Conservation (phyloP, 441 rosid species). For the Erysimum pusillum region DNA sequence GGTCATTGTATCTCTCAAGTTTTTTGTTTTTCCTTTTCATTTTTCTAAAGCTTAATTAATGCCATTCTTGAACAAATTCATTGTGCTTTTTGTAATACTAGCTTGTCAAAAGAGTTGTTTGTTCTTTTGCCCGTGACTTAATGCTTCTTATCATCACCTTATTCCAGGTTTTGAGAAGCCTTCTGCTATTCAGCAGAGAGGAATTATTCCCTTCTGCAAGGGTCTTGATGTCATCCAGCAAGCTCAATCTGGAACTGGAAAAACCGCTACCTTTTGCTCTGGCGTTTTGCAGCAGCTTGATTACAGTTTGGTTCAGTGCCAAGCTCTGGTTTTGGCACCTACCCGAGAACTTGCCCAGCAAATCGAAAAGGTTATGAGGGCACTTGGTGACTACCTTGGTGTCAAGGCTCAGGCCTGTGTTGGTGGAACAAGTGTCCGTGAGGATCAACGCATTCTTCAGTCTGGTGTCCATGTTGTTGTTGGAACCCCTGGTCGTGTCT, state of each 20-base stretch:
- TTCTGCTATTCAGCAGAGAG: conserved; percentile 55
- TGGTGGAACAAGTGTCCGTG: conserved; percentile 60
- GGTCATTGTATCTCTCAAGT: background rate
- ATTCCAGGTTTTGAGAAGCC: conserved; percentile 55
- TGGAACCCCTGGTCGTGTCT: conserved; percentile 57
- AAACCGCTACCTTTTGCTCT: conserved; percentile 55
- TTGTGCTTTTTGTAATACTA: conserved; percentile 1
- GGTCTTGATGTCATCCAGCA: conserved; percentile 56
- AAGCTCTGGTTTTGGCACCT: conserved; percentile 52
- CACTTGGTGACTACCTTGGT: conserved; percentile 53
- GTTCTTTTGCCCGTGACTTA: background rate
- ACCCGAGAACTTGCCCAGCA: conserved; percentile 57
- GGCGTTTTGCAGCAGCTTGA: conserved; percentile 56
- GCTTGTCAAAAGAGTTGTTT: background rate
- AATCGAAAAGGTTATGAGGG: conserved; percentile 56
- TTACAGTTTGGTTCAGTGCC: conserved; percentile 47
- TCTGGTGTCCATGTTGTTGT: conserved; percentile 55
- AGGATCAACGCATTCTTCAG: conserved; percentile 52
- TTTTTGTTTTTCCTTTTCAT: background rate
- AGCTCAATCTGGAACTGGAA: conserved; percentile 56
- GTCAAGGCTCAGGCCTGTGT: conserved; percentile 59
- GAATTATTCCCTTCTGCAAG: conserved; percentile 52
- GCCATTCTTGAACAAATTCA: background rate
- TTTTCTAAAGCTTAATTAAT: background rate
- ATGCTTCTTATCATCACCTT: background rate